Percentiles rank a stretch among this genome's conserved stretches.
Evolutionary conservation across 495 filamentous ascomycete species (phyloP).

Genomic region (Penicillium simplicissimum): DNA sequence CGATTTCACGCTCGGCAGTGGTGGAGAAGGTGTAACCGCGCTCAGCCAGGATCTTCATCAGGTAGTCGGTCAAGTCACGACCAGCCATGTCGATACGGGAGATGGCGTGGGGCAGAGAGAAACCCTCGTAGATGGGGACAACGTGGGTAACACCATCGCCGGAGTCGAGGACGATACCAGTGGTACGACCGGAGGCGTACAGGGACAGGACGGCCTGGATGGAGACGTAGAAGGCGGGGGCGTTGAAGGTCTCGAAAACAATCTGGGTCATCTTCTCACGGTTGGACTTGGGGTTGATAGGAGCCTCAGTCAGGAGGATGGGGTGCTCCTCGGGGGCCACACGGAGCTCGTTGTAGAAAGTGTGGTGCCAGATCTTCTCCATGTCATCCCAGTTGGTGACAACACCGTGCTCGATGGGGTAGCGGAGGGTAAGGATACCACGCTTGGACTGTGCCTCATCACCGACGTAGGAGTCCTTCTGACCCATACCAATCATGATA

Average conservation of each 20-base stretch:
- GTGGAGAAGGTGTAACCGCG: constrained; percentile 99
- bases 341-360: constrained; percentile 99
- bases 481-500: constrained; percentile 99
- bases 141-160: constrained; percentile 99
- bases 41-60: constrained; percentile 99
- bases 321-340: constrained; percentile 99
- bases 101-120: constrained; percentile 98
- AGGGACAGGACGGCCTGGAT: constrained; percentile 99
- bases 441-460: constrained; percentile 99
- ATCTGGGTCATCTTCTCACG: constrained; percentile 99
- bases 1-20: constrained; percentile 99
- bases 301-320: constrained; percentile 97
- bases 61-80: constrained; percentile 98
- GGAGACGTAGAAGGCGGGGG: constrained; percentile 99
- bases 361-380: constrained; percentile 99
- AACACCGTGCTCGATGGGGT: constrained; percentile 99
- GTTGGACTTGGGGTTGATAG: constrained; percentile 99
- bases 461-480: constrained; percentile 99
- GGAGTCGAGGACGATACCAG: constrained; percentile 99
- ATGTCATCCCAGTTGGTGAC: constrained; percentile 99
- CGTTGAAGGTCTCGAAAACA: constrained; percentile 99
- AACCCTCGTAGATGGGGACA: constrained; percentile 99
- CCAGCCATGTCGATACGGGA: constrained; percentile 99
- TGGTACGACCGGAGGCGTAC: constrained; percentile 99
- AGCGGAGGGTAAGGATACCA: constrained; percentile 98